Percentiles rank a stretch among this genome's conserved stretches.
Evolutionary conservation across 345 rosid genomes (phyloP).

Genomic region (Erodium maritimum): DNA sequence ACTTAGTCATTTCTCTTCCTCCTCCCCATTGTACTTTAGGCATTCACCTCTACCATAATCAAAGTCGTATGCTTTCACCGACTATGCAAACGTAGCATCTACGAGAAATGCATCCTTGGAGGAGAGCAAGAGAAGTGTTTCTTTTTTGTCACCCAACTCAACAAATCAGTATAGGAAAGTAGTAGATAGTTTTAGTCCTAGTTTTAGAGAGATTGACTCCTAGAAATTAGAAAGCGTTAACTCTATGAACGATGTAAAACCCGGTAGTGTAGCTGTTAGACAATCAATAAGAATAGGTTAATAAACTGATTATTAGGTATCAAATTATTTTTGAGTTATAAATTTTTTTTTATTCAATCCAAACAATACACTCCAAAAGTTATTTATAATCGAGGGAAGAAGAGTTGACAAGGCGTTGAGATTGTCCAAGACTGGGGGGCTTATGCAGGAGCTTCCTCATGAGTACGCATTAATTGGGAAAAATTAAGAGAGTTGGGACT

Average conservation of each 20-base stretch:
- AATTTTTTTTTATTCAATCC: too few relatives aligned
- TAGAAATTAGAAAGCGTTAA: constrained; percentile 24
- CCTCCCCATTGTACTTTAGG: constrained; percentile 46
- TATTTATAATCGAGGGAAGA: too few relatives aligned
- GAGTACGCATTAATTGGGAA: too few relatives aligned
- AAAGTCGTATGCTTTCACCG: too few relatives aligned
- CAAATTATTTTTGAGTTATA: too few relatives aligned
- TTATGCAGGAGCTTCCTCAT: too few relatives aligned
- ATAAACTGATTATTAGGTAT: not conserved
- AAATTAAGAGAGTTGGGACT: too few relatives aligned
- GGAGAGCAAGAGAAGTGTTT: constrained; percentile 18
- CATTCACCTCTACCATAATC: too few relatives aligned
- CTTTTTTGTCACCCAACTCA: constrained; percentile 29
- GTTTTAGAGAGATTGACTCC: constrained; percentile 27
- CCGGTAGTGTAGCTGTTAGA: constrained; percentile 10
- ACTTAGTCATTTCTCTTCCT: constrained; percentile 41
- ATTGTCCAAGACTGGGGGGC: too few relatives aligned
- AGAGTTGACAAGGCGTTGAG: too few relatives aligned
- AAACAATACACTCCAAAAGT: too few relatives aligned
- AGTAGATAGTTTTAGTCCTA: constrained; percentile 19
- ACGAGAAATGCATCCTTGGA: constrained; percentile 14
- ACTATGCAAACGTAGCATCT: constrained; percentile 16
- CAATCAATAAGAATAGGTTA: not conserved
- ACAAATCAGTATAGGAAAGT: constrained; percentile 28
- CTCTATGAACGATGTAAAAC: constrained; percentile 26